phyloP scores from a whole-genome alignment of 345 rosid genomes.

The Populus davidiana region DNA sequence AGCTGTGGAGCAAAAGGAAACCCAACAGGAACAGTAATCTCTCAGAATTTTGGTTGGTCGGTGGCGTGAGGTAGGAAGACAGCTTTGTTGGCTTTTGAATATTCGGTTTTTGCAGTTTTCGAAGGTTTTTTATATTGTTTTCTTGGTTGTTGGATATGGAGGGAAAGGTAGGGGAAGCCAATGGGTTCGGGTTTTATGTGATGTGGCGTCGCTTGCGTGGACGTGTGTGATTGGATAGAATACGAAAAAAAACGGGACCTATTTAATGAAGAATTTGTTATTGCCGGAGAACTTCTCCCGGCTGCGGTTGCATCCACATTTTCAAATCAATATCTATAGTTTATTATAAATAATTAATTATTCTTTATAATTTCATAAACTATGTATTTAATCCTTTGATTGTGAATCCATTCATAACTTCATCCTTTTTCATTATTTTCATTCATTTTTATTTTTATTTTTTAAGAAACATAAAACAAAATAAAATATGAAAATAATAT shows the following conservation, averaged over 20 bases:
- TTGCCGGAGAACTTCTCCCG: too few relatives aligned
- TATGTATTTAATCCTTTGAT: too few relatives aligned
- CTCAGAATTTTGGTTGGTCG: neutral
- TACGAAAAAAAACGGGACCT: neutral
- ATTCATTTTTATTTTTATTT: too few relatives aligned
- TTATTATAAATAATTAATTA: too few relatives aligned
- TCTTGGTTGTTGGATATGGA: neutral
- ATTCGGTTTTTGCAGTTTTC: neutral
- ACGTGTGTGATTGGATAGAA: neutral
- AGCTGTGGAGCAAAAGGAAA: neutral
- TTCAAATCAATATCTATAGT: too few relatives aligned
- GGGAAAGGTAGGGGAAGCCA: neutral
- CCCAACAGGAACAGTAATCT: constrained; percentile 3
- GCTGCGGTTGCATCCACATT: too few relatives aligned
- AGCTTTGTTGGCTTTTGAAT: constrained; percentile 6
- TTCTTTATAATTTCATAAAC: too few relatives aligned
- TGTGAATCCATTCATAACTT: too few relatives aligned
- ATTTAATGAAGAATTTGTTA: too few relatives aligned
- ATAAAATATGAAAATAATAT: too few relatives aligned
- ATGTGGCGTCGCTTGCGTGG: neutral
- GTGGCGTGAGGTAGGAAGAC: neutral
- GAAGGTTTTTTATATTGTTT: neutral
- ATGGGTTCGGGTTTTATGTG: neutral
- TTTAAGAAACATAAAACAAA: too few relatives aligned
- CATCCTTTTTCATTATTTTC: too few relatives aligned